Percentiles rank a stretch among this genome's conserved stretches.
phyloP scores from a whole-genome alignment of 306 rosid genomes.

The Fagus sylvatica region DNA sequence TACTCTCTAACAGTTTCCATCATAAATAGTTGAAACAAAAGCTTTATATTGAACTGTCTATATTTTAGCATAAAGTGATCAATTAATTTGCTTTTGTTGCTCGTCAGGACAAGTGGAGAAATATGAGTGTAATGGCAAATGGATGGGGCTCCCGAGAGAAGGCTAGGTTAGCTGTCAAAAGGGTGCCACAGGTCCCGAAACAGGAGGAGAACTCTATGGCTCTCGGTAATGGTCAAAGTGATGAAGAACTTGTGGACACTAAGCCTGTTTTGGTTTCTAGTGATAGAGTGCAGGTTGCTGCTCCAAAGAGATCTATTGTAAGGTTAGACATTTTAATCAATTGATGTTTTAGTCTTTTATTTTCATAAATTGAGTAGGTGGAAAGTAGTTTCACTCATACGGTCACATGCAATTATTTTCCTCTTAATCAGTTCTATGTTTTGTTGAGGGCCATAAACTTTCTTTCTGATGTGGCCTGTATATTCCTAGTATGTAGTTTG shows the following conservation, averaged over 20 bases:
- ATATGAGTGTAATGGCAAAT: conserved; percentile 89
- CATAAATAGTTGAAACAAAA: conserved; percentile 3
- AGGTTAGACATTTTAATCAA: conserved; percentile 49
- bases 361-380: conserved; percentile 17
- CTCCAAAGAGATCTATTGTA: conserved; percentile 66
- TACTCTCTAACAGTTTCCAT: not conserved
- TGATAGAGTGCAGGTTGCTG: conserved; percentile 52
- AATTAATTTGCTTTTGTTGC: conserved; percentile 23
- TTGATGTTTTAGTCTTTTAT: conserved; percentile 18
- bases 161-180: conserved; percentile 62
- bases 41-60: conserved; percentile 15
- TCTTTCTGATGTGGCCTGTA: conserved; percentile 2
- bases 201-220: conserved; percentile 60
- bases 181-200: conserved; percentile 54
- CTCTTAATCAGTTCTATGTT: conserved; percentile 12
- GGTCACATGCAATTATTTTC: not conserved
- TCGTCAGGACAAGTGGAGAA: conserved; percentile 95
- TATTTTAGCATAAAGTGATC: not conserved
- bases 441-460: conserved; percentile 3
- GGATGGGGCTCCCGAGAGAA: conserved; percentile 94
- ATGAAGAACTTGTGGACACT: conserved; percentile 67
- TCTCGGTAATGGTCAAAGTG: conserved; percentile 56
- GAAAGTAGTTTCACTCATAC: conserved; percentile 8
- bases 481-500: not conserved
- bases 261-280: conserved; percentile 58